phyloP scores from a whole-genome alignment of 2,329 filamentous ascomycete species.

The Emmonsia crescens region DNA sequence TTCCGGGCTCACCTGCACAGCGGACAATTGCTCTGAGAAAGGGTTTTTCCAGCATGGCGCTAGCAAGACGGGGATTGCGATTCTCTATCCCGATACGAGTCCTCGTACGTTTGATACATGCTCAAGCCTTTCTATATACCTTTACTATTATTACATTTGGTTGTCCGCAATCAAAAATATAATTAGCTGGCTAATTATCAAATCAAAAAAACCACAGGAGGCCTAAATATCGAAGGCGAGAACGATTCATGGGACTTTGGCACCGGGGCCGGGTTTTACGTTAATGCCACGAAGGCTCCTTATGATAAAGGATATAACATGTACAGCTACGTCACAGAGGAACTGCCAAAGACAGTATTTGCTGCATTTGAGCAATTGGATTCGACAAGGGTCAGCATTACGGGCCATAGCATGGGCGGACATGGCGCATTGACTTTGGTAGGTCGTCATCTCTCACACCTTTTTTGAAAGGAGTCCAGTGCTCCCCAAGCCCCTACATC shows the following conservation, averaged over 20 bases:
- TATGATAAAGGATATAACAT: conserved; percentile 77
- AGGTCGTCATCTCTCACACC: conserved; percentile 10
- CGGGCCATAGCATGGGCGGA: conserved; percentile 94
- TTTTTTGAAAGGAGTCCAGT: not conserved
- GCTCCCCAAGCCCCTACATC: not conserved
- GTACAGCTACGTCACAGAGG: conserved; percentile 83
- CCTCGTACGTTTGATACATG: conserved; percentile 49
- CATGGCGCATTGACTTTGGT: conserved; percentile 84
- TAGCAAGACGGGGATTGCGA: conserved; percentile 69
- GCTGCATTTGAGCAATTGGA: conserved; percentile 63
- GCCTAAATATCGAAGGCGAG: conserved; percentile 69
- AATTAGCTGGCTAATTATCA: not conserved
- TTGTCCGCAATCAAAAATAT: not conserved
- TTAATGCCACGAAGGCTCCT: conserved; percentile 68
- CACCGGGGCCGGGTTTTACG: conserved; percentile 83
- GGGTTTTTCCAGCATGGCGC: conserved; percentile 88
- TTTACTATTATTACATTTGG: not conserved
- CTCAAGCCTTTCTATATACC: not conserved
- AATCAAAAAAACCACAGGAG: conserved; percentile 38
- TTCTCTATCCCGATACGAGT: conserved; percentile 91
- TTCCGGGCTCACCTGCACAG: conserved; percentile 87
- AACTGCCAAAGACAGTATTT: conserved; percentile 74
- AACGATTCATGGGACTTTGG: conserved; percentile 89
- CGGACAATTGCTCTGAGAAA: conserved; percentile 64
- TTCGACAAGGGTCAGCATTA: conserved; percentile 60